These are phyloP conservation scores for Podaxis pistillaris DNA, from an alignment of 768 basidiomycete genomes.

Conservation along the genomic window DNA sequence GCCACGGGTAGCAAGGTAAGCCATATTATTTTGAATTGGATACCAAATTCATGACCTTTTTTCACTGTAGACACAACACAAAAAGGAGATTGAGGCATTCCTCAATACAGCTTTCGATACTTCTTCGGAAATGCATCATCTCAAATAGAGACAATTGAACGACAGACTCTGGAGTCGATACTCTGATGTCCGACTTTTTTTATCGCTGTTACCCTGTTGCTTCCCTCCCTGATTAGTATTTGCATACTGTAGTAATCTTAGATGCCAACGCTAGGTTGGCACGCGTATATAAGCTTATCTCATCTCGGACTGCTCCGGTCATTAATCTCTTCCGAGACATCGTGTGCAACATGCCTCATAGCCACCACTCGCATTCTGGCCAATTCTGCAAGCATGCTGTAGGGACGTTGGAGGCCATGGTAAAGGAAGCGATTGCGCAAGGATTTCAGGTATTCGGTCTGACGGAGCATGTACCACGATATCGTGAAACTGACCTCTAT, in stretches of 20 bases:
- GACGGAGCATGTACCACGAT: constrained; percentile 92
- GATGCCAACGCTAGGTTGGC: not conserved
- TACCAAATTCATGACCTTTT: not conserved
- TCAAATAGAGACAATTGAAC: not conserved
- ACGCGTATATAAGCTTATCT: not conserved
- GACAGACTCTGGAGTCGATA: not conserved
- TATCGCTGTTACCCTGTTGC: not conserved
- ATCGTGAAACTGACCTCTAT: constrained; percentile 78
- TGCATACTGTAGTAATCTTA: constrained; percentile 8
- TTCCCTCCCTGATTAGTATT: constrained; percentile 5
- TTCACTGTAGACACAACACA: constrained; percentile 66
- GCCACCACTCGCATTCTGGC: constrained; percentile 91
- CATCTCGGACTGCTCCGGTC: not conserved
- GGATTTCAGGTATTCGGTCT: constrained; percentile 83
- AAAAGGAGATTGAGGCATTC: constrained; percentile 87
- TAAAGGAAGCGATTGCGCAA: constrained; percentile 73
- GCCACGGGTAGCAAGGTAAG: constrained; percentile 88
- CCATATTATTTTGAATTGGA: constrained; percentile 10
- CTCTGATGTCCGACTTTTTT: not conserved
- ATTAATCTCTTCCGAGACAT: not conserved
- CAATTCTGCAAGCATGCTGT: constrained; percentile 91
- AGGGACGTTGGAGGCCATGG: constrained; percentile 78
- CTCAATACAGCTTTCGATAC: constrained; percentile 54
- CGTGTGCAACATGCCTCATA: constrained; percentile 49
- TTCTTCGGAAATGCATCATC: constrained; percentile 13